These are phyloP conservation scores for Acanthochlamys bracteata DNA, from an alignment of 106 monocot genomes.

Conservation along the genomic window DNA sequence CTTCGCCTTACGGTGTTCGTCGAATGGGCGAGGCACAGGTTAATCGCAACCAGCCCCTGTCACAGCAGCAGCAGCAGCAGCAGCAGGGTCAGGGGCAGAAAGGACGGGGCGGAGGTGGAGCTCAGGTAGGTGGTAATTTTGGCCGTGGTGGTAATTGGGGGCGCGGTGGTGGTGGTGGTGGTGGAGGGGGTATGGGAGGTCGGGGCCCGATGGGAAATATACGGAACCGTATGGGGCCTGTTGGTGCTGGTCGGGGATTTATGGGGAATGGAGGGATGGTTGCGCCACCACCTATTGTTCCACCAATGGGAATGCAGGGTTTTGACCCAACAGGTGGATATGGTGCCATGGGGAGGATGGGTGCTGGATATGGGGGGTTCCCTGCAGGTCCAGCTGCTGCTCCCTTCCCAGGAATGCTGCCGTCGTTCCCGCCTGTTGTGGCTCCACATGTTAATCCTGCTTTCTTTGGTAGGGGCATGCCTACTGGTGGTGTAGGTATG, in stretches of 20 bases:
- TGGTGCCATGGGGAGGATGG: slow-evolving; percentile 79
- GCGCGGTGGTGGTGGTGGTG: slow-evolving; percentile 31
- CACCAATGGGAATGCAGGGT: slow-evolving; percentile 62
- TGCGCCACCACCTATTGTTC: slow-evolving; percentile 52
- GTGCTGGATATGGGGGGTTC: slow-evolving; percentile 63
- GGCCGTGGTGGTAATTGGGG: slow-evolving; percentile 36
- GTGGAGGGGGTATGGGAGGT: slow-evolving; percentile 33
- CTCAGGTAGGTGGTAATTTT: slow-evolving; percentile 15
- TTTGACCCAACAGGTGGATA: slow-evolving; percentile 80
- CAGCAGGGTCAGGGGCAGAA: slow-evolving; percentile 6
- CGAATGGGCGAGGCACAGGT: slow-evolving; percentile 56
- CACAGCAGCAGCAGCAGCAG: slow-evolving; percentile 9
- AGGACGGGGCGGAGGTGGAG: slow-evolving; percentile 29
- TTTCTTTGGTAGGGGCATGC: slow-evolving; percentile 82
- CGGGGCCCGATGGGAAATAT: slow-evolving; percentile 54
- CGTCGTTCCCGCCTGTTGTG: slow-evolving; percentile 73
- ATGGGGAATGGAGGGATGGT: slow-evolving; percentile 78
- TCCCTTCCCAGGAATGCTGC: slow-evolving; percentile 74
- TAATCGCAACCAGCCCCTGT: slow-evolving; percentile 33
- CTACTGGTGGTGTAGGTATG: slow-evolving; percentile 56
- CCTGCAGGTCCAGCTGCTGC: slow-evolving; percentile 49
- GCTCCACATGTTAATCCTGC: slow-evolving; percentile 89
- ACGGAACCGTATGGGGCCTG: slow-evolving; percentile 62
- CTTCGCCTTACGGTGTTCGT: slow-evolving; percentile 42
- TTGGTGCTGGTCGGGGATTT: slow-evolving; percentile 55